A percentile compares a stretch with the other conserved stretches of the same genome.
Evolutionary conservation across 805 yeast species (phyloP).

Genomic region (Dipodascus geniculatus): DNA sequence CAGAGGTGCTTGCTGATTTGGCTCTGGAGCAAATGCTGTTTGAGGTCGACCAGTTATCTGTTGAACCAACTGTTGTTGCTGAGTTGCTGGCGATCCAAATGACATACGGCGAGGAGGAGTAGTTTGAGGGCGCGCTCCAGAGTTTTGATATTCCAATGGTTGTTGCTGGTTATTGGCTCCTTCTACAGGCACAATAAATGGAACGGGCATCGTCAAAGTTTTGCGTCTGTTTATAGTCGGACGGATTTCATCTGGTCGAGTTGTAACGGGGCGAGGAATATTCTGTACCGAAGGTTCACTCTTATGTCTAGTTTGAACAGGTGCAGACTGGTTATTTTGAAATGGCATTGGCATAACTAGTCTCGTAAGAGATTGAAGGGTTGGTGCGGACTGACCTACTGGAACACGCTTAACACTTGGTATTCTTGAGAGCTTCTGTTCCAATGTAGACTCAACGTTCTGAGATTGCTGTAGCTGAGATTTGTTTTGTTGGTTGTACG

Average conservation of each 20-base stretch:
- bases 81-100: not conserved
- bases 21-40: not conserved
- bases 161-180: not conserved
- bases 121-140: not conserved
- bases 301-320: not conserved
- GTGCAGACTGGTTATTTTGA: constrained; percentile 5
- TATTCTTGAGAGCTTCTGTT: constrained; percentile 52
- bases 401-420: constrained; percentile 8
- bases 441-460: constrained; percentile 30
- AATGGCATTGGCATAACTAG: not conserved
- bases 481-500: no score
- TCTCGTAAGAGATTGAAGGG: not conserved
- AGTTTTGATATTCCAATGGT: not conserved
- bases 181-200: not conserved
- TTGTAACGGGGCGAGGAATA: not conserved
- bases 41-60: not conserved
- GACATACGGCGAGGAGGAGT: not conserved
- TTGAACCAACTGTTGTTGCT: not conserved
- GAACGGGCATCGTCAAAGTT: not conserved
- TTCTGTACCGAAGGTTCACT: not conserved
- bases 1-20: no score
- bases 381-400: constrained; percentile 1
- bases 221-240: not conserved
- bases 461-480: no score
- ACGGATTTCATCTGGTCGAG: not conserved